Evolutionary conservation across 768 basidiomycete genomes (phyloP), one percentile per base, ranked within the genome.

Genomic region (Trametes elegans): DNA sequence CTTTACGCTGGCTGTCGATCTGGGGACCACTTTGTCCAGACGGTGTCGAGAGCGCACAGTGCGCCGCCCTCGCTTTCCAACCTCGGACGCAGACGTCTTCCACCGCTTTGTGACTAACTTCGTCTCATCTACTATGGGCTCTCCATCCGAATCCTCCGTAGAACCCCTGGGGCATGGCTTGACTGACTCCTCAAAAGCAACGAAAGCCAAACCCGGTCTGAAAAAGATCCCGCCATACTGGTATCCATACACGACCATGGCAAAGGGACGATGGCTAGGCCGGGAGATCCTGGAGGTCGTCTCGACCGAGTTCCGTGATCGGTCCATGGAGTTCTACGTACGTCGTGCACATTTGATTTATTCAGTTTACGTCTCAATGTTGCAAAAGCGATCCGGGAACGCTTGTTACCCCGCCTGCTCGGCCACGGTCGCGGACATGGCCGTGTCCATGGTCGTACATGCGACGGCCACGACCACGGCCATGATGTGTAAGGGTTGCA

Each of bases 321-420:
- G 94, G 44, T 91, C 88, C 13, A 87, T 94, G 79, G 94, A 98
- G 64, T 98, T 95, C 69, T 97, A 98, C 78, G 93, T 95, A 71
- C 66, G 92, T 81, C 34, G 21, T 52, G 28, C 31, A 42, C 11
- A 5, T 31, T 23, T 9, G 7, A 23, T 18, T 16, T 4, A 29
- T 32, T 18, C 18, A 36, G 54, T 16, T 32, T 44, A 35, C 49
- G 42, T 47, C 29, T 34, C 49, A 36, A 44, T 44, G 34, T 32
- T 16, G 18, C 38, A 49, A 39, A n/a, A 46, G 42, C 46, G 40
- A 24, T 53, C 31, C 26, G 24, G 39, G 45, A 29, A 29, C 34
- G n/a, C n/a, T n/a, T n/a, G n/a, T n/a, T n/a, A n/a, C n/a, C n/a
- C n/a, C n/a, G n/a, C n/a, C n/a, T n/a, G n/a, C n/a, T n/a, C n/a